Conservation (phyloP, 805 yeast genomes). For the Metschnikowia proteae region DNA sequence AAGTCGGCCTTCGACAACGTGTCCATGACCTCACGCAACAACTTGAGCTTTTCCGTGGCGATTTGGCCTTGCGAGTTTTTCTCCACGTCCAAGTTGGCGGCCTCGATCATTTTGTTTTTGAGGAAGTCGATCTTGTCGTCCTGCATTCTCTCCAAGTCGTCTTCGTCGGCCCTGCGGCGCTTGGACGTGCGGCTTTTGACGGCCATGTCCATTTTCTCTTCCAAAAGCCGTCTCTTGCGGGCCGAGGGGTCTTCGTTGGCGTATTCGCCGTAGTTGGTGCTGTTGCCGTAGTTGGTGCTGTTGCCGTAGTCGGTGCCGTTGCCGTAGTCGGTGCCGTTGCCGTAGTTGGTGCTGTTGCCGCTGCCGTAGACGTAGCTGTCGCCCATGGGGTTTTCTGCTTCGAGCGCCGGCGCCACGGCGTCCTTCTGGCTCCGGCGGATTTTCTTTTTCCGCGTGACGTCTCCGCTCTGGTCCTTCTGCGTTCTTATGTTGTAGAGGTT, state of each 20-base stretch:
- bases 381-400: slow-evolving; percentile 10
- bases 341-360: not conserved
- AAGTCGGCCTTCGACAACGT: slow-evolving; percentile 76
- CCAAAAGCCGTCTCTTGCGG: slow-evolving; percentile 69
- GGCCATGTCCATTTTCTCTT: slow-evolving; percentile 75
- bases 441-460: slow-evolving; percentile 18
- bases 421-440: slow-evolving; percentile 15
- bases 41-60: slow-evolving; percentile 71
- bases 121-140: slow-evolving; percentile 83
- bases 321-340: slow-evolving; percentile 14
- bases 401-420: slow-evolving; percentile 3
- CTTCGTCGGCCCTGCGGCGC: slow-evolving; percentile 75
- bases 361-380: not conserved
- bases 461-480: slow-evolving; percentile 15
- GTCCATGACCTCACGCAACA: slow-evolving; percentile 74
- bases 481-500: slow-evolving; percentile 15
- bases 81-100: slow-evolving; percentile 72
- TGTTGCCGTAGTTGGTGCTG: slow-evolving; percentile 14
- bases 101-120: slow-evolving; percentile 85
- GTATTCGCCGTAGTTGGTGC: slow-evolving; percentile 5
- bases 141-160: slow-evolving; percentile 90
- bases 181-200: slow-evolving; percentile 59
- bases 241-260: slow-evolving; percentile 34
- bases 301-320: not conserved
- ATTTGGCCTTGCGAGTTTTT: slow-evolving; percentile 57